Base-by-base conservation (phyloP, 106 monocot species). In the Allium fistulosum region DNA sequence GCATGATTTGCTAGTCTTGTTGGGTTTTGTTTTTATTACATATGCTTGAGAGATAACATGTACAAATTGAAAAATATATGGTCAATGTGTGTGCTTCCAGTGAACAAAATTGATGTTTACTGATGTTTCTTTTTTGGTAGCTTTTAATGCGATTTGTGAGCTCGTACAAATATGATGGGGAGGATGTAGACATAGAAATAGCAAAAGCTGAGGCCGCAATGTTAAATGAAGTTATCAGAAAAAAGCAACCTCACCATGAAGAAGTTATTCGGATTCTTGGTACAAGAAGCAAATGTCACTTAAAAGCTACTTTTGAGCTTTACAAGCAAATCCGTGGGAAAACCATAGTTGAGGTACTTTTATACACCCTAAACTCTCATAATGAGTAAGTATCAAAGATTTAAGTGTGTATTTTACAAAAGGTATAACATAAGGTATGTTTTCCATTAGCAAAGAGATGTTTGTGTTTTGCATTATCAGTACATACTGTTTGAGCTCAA, bases 281-380 rank as follows among this genome's bases (percentile, higher is more conserved):
- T 57, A 71, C 72, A 13, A 80, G 90, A 72, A 90, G 72, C 90
- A 85, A 85, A 46, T 50, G 75, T 11, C 90, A 90, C 46, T 71
- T 90, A 9, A 78, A 67, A 53, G 74, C 68, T 26, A 85, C 83
- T 11, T 83, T 90, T 59, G 47, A 70, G 28, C 69, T 59, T 55
- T 90, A 90, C 85, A 80, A 70, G 66, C 61, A 70, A 69, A 62
- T 49, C n/a, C 68, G 69, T 68, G 89, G 89, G 51, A 83, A 66
- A 58, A 56, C 69, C 58, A 66, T 90, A 4, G 65, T 70, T 59
- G 85, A 90, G 89, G 89, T 85, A 26, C 27, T n/a, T 55, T 55
- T 37, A 37, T 37, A 37, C 37, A 37, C 37, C 22, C 37, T 37
- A 37, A 37, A 37, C 5, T 37, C 37, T 37, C 37, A 37, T 4